phyloP scores from a whole-genome alignment of 257 asterid species.

The Forsythia suspensa region DNA sequence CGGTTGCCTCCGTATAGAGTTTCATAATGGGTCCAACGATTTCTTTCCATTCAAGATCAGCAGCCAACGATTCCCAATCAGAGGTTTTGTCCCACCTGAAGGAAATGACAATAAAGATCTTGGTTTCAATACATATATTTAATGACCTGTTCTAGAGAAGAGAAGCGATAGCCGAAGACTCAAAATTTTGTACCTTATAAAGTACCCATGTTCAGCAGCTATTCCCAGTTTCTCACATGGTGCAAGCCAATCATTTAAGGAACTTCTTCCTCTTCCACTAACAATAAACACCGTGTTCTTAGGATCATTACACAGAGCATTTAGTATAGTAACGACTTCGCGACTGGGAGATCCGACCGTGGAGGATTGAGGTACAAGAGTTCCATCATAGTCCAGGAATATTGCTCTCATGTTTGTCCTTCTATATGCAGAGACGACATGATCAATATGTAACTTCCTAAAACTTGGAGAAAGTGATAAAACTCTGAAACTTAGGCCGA shows the following conservation, averaged over 20 bases:
- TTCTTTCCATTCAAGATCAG: conserved; percentile 46
- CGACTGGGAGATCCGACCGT: conserved; percentile 35
- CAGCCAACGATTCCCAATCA: conserved; percentile 44
- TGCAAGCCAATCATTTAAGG: conserved; percentile 44
- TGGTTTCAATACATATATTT: not conserved
- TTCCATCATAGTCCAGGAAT: conserved; percentile 57
- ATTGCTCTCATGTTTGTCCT: conserved; percentile 43
- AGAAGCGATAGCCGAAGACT: not conserved
- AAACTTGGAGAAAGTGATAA: conserved; percentile 50
- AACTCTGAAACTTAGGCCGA: conserved; percentile 49
- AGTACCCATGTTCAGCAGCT: conserved; percentile 57
- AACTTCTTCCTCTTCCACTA: conserved; percentile 48
- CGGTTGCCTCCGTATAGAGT: conserved; percentile 45
- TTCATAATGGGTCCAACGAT: conserved; percentile 53
- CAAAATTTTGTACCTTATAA: conserved; percentile 31
- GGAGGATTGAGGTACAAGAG: conserved; percentile 42
- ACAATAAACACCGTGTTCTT: conserved; percentile 47
- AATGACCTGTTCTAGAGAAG: not conserved
- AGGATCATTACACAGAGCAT: conserved; percentile 40
- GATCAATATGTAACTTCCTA: conserved; percentile 36
- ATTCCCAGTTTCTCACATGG: conserved; percentile 45
- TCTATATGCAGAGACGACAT: conserved; percentile 34
- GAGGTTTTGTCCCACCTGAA: conserved; percentile 37
- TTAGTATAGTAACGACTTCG: conserved; percentile 34
- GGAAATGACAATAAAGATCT: not conserved